Evolutionary conservation across 1,284 basidiomycete species (phyloP), one percentile per base, ranked within the genome.

Genomic region (Ustilago crameri): DNA sequence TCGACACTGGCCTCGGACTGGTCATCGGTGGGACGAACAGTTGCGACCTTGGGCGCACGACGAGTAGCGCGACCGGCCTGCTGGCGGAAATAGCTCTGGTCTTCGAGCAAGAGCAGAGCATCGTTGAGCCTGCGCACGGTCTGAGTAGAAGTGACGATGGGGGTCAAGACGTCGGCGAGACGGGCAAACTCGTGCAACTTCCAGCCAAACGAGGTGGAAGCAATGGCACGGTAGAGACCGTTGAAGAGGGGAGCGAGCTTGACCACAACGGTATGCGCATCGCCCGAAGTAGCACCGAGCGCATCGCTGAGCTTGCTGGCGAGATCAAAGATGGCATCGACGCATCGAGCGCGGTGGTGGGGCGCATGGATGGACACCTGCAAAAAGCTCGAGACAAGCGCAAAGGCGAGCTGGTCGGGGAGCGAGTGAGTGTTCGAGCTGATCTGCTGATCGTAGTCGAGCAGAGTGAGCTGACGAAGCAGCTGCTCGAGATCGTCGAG

Each of bases 171-270:
- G 86, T 86, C 20, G 0, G 89, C 87, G 18, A 93, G 84, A 23
- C 84, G 82, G 20, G 86, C 84, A 89, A 91, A 92, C 75, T 92
- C 90, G 9, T 84, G 69, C 27, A 88, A 79, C 18, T 87, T 87
- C 92, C 93, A 95, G 22, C 87, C 85, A 77, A 91, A 93, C 1
- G 88, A 86, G 2, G 89, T 89, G 14, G 90, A 90, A 44, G 89
- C 91, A 61, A 94, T 88, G 14, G 93, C 92, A 35, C 93, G 89
- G 81, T 93, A 93, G 38, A 94, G 85, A 14, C 93, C 93, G 82
- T 95, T 92, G 57, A 95, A 87, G 26, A 91, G 88, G 10, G 93
- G 93, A 20, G 90, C 89, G 47, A 90, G 66, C 48, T 71, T 85
- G 74, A 92, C 91, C 0, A 89, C 89, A 18, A 95, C 85, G 30